Evolutionary conservation across 148 eudicot species (phyloP), one percentile per base, ranked within the genome.

Genomic region (Vaccinium corymbosum): DNA sequence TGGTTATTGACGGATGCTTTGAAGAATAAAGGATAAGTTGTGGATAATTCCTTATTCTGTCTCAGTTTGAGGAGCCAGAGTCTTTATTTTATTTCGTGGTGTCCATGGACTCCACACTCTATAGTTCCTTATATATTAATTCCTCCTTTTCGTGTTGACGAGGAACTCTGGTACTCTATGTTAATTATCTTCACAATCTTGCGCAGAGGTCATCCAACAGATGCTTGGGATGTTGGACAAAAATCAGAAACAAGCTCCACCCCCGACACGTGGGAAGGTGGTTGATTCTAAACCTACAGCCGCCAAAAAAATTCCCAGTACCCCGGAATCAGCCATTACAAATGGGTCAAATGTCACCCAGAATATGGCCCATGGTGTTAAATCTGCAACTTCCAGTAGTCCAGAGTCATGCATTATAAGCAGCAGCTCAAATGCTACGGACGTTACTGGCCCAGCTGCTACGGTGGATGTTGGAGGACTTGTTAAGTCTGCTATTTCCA

Each of bases 131-230:
- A 7, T 1, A 7, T 3, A 3, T 13, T 55, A 42, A 19, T 22
- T 56, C 19, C 68, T 19, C 52, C n/a, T 46, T 57, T 57, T 50
- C 14, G 12, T 61, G 12, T 25, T 27, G 27, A 4, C 27, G 15
- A n/a, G 32, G 27, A 16, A 51, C 1, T 76, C 12, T 12, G 8
- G 7, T 11, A 29, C 49, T 71, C n/a, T 13, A 22, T 56, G 42
- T 29, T 52, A 48, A 52, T 70, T 68, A 49, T 64, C 42, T 48
- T 59, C 53, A 8, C 66, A 62, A 57, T 66, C 62, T 35, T 76
- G 84, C 59, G 80, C 94, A 92, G 97, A 88, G 80, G 93, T 91
- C 82, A 88, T 89, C 70, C 91, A 89, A 83, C 90, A 89, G 79
- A 93, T 92, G 93, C 88, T 83, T 80, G 80, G 83, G 22, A 85